These are phyloP conservation scores for Geum urbanum DNA, from an alignment of 306 rosid genomes.

Conservation along the genomic window DNA sequence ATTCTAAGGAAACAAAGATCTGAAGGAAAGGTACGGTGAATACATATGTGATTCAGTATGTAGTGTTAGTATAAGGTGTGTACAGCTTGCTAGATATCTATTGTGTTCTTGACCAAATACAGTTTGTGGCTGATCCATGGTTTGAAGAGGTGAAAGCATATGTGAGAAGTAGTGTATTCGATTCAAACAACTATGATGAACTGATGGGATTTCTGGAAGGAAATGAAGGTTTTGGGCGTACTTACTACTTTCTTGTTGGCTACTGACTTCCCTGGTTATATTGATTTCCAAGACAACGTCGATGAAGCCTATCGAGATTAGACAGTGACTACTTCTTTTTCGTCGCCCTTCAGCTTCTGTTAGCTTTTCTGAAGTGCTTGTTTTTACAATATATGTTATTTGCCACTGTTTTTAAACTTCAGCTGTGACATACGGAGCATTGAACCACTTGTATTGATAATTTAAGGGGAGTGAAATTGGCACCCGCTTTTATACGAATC, in stretches of 20 bases:
- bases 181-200: constrained; percentile 64
- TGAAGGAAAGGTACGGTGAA: constrained; percentile 87
- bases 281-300: constrained; percentile 86
- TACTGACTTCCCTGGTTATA: constrained; percentile 94
- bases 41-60: background rate
- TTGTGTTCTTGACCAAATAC: constrained; percentile 25
- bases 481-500: too few species aligned
- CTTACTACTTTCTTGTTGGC: constrained; percentile 94
- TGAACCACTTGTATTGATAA: constrained; percentile 51
- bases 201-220: constrained; percentile 87
- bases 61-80: background rate
- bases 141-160: constrained; percentile 85
- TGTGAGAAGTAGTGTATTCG: constrained; percentile 81
- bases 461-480: too few species aligned
- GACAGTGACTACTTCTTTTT: constrained; percentile 18
- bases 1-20: constrained; percentile 87
- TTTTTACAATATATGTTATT: background rate
- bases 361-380: background rate
- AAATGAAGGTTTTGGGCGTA: constrained; percentile 86
- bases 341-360: background rate
- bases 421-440: constrained; percentile 96
- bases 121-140: constrained; percentile 89
- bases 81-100: background rate
- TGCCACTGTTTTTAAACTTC: constrained; percentile 75
- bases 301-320: constrained; percentile 79